Conservation (phyloP, 768 basidiomycete species). For the Boletus rex-veris region DNA sequence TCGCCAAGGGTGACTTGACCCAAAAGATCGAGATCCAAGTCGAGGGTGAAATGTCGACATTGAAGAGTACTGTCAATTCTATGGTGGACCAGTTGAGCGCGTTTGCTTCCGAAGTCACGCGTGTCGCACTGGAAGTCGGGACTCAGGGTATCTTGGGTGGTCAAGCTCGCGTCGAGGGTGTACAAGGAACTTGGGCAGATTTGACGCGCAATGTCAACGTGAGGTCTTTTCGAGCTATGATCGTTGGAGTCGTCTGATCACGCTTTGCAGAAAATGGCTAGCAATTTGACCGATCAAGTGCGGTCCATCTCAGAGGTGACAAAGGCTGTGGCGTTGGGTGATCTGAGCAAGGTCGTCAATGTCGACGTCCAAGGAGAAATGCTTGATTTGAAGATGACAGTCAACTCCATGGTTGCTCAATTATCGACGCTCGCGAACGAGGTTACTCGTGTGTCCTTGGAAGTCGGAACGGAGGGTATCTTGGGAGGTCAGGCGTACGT, state of each 20-base stretch:
- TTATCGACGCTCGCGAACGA: constrained; percentile 72
- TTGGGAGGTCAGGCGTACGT: constrained; percentile 91
- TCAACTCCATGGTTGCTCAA: constrained; percentile 76
- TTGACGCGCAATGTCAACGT: constrained; percentile 90
- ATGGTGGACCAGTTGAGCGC: constrained; percentile 91
- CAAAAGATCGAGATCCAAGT: constrained; percentile 92
- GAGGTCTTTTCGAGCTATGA: constrained; percentile 3
- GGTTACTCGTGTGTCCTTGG: constrained; percentile 88
- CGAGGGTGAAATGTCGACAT: constrained; percentile 81
- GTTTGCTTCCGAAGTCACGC: constrained; percentile 79
- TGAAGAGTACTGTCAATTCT: constrained; percentile 84
- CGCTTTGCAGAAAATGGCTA: constrained; percentile 71
- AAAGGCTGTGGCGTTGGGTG: constrained; percentile 76
- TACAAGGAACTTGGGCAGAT: constrained; percentile 91
- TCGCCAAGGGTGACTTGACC: constrained; percentile 86
- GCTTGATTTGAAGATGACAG: constrained; percentile 77
- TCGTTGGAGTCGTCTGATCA: neutral
- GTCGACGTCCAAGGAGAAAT: constrained; percentile 96
- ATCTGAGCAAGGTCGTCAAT: constrained; percentile 78
- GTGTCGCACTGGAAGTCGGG: constrained; percentile 86
- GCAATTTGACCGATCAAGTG: constrained; percentile 81
- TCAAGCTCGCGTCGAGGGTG: constrained; percentile 85
- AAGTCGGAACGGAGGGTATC: constrained; percentile 91
- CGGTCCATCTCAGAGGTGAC: constrained; percentile 88
- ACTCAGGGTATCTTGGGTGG: constrained; percentile 90